Evolutionary conservation across 306 rosid species (phyloP).

Genomic region (Gillenia trifoliata): DNA sequence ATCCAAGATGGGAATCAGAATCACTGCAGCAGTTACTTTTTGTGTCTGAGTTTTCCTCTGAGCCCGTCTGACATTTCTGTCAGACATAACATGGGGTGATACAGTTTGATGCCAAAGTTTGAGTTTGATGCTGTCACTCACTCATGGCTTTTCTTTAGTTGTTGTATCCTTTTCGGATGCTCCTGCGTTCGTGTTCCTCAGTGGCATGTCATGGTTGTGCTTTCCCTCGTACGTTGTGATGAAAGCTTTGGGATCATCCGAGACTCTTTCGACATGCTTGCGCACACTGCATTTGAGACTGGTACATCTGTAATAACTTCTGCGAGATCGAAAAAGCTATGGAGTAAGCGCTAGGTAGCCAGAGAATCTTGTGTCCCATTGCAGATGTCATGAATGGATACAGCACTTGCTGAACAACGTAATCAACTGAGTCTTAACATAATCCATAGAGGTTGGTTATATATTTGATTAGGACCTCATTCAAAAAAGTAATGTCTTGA

Average conservation of each 20-base stretch:
- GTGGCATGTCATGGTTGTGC: slow-evolving; percentile 84
- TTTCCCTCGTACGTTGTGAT: slow-evolving; percentile 94
- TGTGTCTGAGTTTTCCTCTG: neutral
- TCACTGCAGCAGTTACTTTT: neutral
- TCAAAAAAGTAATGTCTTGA: neutral
- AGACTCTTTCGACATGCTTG: slow-evolving; percentile 87
- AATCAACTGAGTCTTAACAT: neutral
- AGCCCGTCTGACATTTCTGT: neutral
- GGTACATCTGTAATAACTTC: slow-evolving; percentile 93
- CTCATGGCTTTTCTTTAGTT: slow-evolving; percentile 13
- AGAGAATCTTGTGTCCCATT: neutral
- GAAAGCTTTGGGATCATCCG: slow-evolving; percentile 81
- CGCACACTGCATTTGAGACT: slow-evolving; percentile 72
- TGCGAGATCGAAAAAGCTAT: slow-evolving; percentile 30
- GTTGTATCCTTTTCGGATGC: slow-evolving; percentile 45
- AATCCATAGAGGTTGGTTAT: neutral
- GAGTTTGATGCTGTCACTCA: neutral
- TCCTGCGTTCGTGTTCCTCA: slow-evolving; percentile 40
- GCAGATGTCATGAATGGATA: neutral
- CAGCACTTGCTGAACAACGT: neutral
- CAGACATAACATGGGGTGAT: neutral
- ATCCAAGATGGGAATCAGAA: slow-evolving; percentile 5
- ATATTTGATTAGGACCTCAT: too few species aligned
- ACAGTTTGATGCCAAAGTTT: neutral
- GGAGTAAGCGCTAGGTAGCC: neutral